Conservation (phyloP, 2,329 filamentous ascomycete species). For the Fusarium aywerte region DNA sequence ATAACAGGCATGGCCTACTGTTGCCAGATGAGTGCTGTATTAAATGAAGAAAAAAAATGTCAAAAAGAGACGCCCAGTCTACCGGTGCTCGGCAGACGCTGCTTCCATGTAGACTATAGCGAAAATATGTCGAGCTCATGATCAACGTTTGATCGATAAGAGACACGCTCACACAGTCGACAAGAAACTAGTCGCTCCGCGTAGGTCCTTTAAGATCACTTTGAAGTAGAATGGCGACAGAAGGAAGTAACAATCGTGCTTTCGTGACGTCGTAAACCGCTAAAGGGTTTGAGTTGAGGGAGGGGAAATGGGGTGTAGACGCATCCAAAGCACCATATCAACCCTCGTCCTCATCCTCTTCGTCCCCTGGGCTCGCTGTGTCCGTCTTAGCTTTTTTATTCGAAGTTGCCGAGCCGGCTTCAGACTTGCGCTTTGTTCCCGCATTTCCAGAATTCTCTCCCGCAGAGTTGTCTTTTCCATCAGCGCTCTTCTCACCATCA, state of each 20-base stretch:
- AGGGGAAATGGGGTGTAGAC: constrained; percentile 40
- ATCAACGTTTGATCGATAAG: constrained; percentile 26
- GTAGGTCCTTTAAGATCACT: constrained; percentile 1
- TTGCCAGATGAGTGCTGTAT: constrained; percentile 56
- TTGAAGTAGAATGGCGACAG: constrained; percentile 20
- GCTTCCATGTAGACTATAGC: constrained; percentile 23
- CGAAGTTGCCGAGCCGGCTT: constrained; percentile 58
- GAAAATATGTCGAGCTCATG: constrained; percentile 27
- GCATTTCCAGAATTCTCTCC: constrained; percentile 46
- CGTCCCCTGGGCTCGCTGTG: constrained; percentile 50
- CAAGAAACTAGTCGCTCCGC: constrained; percentile 14
- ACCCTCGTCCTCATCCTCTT: constrained; percentile 59
- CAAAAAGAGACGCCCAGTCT: constrained; percentile 13
- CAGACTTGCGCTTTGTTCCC: constrained; percentile 71
- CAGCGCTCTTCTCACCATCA: constrained; percentile 61
- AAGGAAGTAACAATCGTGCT: constrained; percentile 45
- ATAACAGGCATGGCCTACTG: constrained; percentile 47
- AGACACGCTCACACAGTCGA: constrained; percentile 19
- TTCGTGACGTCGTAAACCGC: constrained; percentile 54
- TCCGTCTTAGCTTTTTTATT: constrained; percentile 70
- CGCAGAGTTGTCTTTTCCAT: constrained; percentile 48
- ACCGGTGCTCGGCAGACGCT: not conserved
- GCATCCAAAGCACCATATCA: constrained; percentile 43
- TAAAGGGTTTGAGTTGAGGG: constrained; percentile 42
- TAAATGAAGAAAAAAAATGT: constrained; percentile 45